Conservation (phyloP, 257 asterid species). For the Linderniella brevidens region DNA sequence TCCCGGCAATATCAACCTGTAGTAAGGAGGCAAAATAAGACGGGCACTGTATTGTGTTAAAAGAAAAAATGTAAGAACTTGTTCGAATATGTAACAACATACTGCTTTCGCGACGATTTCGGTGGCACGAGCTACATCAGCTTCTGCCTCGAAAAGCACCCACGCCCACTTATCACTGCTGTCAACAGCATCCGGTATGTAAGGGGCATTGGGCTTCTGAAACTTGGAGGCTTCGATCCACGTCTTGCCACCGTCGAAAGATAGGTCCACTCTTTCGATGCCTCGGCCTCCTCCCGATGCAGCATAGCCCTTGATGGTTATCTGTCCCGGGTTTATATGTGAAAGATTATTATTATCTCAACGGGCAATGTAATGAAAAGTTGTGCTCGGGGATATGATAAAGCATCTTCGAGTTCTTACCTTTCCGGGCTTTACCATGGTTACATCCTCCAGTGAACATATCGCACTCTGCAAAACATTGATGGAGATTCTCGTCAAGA, state of each 20-base stretch:
- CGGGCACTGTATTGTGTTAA: no score
- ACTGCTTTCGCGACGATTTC: conserved; percentile 93
- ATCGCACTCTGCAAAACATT: conserved; percentile 92
- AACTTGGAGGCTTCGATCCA: conserved; percentile 80
- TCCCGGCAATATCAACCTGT: conserved; percentile 66
- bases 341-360: conserved; percentile 8
- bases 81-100: conserved; percentile 13
- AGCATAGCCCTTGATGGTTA: conserved; percentile 79
- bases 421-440: conserved; percentile 58
- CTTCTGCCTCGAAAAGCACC: conserved; percentile 85
- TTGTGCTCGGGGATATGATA: not conserved
- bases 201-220: conserved; percentile 56
- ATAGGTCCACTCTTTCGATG: conserved; percentile 84
- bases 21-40: conserved; percentile 8
- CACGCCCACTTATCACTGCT: conserved; percentile 92
- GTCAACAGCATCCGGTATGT: conserved; percentile 34
- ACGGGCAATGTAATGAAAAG: conserved; percentile 5
- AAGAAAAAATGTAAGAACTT: no score
- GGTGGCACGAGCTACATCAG: conserved; percentile 36
- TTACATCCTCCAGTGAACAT: conserved; percentile 71
- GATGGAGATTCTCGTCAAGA: no score
- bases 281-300: conserved; percentile 97
- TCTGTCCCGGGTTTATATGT: conserved; percentile 17
- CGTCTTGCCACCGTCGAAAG: conserved; percentile 76
- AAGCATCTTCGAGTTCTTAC: conserved; percentile 15